phyloP scores from a whole-genome alignment of 2,329 filamentous ascomycete species.

The Elsinoe ampelina region DNA sequence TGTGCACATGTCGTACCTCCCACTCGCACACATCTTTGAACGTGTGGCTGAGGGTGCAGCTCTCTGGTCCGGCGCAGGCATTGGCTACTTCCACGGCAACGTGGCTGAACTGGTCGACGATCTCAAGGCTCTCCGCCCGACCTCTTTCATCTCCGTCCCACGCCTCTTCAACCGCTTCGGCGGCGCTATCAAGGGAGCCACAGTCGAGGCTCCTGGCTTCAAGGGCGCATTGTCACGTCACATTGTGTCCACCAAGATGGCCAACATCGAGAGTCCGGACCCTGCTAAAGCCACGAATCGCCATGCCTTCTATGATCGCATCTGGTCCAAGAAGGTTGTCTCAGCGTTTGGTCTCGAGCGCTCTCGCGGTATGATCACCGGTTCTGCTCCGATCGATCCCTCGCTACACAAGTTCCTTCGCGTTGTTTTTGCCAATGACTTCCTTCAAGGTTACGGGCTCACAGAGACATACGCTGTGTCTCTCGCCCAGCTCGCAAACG shows the following conservation, averaged over 20 bases:
- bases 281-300: conserved; percentile 33
- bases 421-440: conserved; percentile 11
- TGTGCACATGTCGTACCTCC: conserved; percentile 36
- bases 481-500: conserved; percentile 11
- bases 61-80: conserved; percentile 12
- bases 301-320: conserved; percentile 12
- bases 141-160: conserved; percentile 12
- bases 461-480: conserved; percentile 15
- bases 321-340: conserved; percentile 14
- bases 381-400: conserved; percentile 14
- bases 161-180: conserved; percentile 13
- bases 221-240: conserved; percentile 11
- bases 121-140: conserved; percentile 14
- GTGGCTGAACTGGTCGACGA: conserved; percentile 14
- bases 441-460: conserved; percentile 16
- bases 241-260: conserved; percentile 14
- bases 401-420: conserved; percentile 13
- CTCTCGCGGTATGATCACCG: conserved; percentile 13
- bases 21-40: conserved; percentile 16
- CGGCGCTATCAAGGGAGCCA: conserved; percentile 12
- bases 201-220: conserved; percentile 10
- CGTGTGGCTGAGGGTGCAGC: conserved; percentile 11
- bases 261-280: conserved; percentile 13
- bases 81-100: conserved; percentile 16
- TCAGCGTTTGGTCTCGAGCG: conserved; percentile 14